Base-by-base conservation (phyloP, 495 filamentous ascomycete species). In the Elaphomyces granulatus region DNA sequence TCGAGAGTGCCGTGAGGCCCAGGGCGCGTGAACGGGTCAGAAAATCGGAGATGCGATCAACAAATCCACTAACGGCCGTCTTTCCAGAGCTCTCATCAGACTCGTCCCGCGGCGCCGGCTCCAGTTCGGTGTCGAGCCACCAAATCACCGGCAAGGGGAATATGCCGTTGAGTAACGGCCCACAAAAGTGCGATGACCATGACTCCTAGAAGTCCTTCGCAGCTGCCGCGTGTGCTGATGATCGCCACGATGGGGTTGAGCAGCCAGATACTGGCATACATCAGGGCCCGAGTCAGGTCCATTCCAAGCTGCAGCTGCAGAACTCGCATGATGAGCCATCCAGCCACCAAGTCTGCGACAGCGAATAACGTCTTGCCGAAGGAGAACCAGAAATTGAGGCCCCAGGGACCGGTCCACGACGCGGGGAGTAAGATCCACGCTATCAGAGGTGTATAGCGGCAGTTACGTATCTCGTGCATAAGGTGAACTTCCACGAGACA, bases 221-320 rank as follows among this genome's bases (percentile, higher is more conserved):
- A 92, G 54, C 86, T 94, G 1, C 90, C 90, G 21, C 90, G 63
- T 15, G 90, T 95, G 54, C 82, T 90, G 47, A 98, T 96, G 31
- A 83, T 83, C 0, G 92, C 92, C 12, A 96, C 92, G 85, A 98
- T 95, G 0, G 90, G 90, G 50, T 98, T 98, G 45, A 94, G 71
- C 46, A 96, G 57, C 90, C 90, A 98, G 21, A 93, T 81, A 43
- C 74, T 70, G 0, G 87, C 79, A 45, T 79, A 93, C 44, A 76
- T 74, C 33, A 86, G 63, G 2, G 82, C 82, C 18, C 64, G 55
- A 34, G 65, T 58, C 3, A 49, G 47, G 7, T 53, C 45, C 63
- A 81, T 72, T 0, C 57, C 55, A 31, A 65, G 61, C 32, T 51
- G 47, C 7, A 38, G 41, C 0, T 51, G 41, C 4, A 93, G 59